A percentile compares a stretch with the other conserved stretches of the same genome.
phyloP scores from a whole-genome alignment of 2,329 filamentous ascomycete species.

The Diplodia mutila region DNA sequence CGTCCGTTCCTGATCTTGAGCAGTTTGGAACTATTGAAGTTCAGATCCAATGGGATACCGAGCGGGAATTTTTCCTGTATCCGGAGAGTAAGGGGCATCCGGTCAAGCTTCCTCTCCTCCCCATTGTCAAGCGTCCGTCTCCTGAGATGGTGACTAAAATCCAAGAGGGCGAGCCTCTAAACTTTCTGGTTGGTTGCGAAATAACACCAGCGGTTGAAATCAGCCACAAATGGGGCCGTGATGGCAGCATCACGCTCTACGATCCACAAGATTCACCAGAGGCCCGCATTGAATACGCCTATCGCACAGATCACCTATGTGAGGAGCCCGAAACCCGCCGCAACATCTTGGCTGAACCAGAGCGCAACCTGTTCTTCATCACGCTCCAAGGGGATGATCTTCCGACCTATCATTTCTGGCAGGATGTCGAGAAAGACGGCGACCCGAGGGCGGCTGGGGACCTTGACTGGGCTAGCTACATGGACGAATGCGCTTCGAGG shows the following conservation, averaged over 20 bases:
- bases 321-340: neutral
- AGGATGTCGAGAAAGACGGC: neutral
- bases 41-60: conserved; percentile 1
- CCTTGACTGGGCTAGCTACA: neutral
- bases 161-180: neutral
- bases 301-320: neutral
- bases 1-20: neutral
- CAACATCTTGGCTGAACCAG: neutral
- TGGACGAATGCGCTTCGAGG: neutral
- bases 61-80: neutral
- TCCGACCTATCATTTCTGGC: conserved; percentile 22
- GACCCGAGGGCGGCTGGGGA: neutral
- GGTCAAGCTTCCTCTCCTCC: neutral
- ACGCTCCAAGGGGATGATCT: neutral
- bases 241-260: neutral
- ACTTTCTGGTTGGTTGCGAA: neutral
- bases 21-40: neutral
- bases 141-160: neutral
- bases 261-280: neutral
- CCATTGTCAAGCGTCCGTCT: neutral
- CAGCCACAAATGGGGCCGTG: neutral
- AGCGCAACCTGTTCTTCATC: conserved; percentile 20
- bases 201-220: neutral
- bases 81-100: neutral
- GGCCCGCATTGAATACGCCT: neutral